Evolutionary conservation across 2,329 filamentous ascomycete species (phyloP).

Genomic region (Exophiala sp.): DNA sequence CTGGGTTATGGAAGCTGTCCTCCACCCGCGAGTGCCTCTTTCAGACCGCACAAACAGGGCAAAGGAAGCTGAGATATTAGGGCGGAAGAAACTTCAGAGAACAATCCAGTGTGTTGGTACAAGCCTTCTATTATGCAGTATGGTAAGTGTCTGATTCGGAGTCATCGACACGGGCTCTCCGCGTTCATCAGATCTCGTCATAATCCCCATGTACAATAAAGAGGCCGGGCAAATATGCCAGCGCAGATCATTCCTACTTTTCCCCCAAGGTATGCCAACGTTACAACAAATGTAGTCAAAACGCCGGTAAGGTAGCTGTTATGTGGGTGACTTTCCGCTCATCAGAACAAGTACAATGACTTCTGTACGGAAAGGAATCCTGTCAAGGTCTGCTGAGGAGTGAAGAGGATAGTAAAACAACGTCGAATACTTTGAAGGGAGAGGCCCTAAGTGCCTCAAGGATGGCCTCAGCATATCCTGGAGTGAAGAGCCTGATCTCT

Average conservation of each 20-base stretch:
- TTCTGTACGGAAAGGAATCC: conserved; percentile 1
- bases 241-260: conserved; percentile 7
- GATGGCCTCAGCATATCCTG: no score
- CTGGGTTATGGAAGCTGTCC: no score
- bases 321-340: conserved; percentile 3
- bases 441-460: neutral
- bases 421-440: conserved; percentile 3
- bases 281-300: neutral
- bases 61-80: no score
- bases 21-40: neutral
- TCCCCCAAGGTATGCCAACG: conserved; percentile 11
- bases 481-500: neutral
- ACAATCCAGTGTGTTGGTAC: conserved; percentile 16
- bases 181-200: conserved; percentile 6
- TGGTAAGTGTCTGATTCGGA: conserved; percentile 14
- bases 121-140: conserved; percentile 24
- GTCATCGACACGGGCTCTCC: neutral
- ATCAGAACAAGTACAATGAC: neutral
- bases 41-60: neutral
- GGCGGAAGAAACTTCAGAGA: neutral
- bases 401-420: conserved; percentile 45
- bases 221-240: conserved; percentile 2
- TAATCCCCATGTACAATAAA: conserved; percentile 8
- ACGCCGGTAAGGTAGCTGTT: conserved; percentile 3
- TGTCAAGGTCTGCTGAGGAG: conserved; percentile 27